phyloP scores from a whole-genome alignment of 2,329 filamentous ascomycete genomes.

The Pseudopyrenochaeta lycopersici region DNA sequence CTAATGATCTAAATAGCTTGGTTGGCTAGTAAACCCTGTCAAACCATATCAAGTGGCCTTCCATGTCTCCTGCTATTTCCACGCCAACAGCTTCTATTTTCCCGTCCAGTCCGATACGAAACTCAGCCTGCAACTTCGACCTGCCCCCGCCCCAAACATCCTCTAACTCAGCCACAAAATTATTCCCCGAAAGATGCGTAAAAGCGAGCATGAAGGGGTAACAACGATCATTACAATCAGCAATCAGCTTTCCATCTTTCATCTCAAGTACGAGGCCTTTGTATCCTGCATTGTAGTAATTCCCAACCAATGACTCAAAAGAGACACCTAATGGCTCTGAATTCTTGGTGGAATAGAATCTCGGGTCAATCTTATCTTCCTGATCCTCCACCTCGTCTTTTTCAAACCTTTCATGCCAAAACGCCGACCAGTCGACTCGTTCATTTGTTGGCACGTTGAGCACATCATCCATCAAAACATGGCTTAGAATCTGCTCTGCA shows the following conservation, averaged over 20 bases:
- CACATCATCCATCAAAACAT: conserved; percentile 14
- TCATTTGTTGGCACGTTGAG: neutral
- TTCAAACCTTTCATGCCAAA: neutral
- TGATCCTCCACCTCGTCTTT: conserved; percentile 5
- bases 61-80: conserved; percentile 11
- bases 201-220: conserved; percentile 15
- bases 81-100: conserved; percentile 10
- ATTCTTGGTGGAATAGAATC: conserved; percentile 1
- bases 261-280: conserved; percentile 7
- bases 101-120: conserved; percentile 7
- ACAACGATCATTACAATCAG: conserved; percentile 19
- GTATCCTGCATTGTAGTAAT: conserved; percentile 16
- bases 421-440: conserved; percentile 6
- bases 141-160: neutral
- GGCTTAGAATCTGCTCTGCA: conserved; percentile 11
- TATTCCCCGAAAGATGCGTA: conserved; percentile 6
- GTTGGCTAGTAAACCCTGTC: neutral
- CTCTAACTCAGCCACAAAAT: conserved; percentile 4
- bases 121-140: conserved; percentile 12
- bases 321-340: conserved; percentile 3
- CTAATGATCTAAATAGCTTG: no score
- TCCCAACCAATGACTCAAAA: conserved; percentile 9
- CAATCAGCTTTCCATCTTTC: conserved; percentile 7
- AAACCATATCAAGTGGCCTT: conserved; percentile 15
- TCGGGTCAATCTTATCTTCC: conserved; percentile 6